Base-by-base conservation (phyloP, 2,329 filamentous ascomycete species). In the Parasarocladium wereldwijsianum region DNA sequence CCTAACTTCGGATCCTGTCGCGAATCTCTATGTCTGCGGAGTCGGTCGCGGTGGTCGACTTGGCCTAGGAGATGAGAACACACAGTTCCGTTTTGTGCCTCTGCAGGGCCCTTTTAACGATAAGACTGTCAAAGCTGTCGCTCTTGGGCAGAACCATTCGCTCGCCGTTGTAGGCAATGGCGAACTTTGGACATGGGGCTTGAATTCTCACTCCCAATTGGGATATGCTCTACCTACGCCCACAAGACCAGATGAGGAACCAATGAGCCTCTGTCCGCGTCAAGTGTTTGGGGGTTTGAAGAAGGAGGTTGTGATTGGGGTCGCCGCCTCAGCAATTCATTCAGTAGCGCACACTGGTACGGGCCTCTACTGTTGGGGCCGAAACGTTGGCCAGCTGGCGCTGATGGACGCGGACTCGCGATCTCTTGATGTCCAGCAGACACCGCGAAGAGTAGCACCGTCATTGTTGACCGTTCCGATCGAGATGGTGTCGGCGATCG, bases 101-200 rank as follows among this genome's bases (percentile, higher is more conserved):
- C 76, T 98, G 3, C 77, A 86, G 46, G 74, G 74, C 2, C 80
- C 80, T 2, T 58, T 94, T 4, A 60, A 67, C 1, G 78, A 82
- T 30, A 86, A 76, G 48, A 81, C 74, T 41, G 66, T 94, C 5
- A 58, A 68, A 3, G 70, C 74, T n/a, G 66, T 93, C 26, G 84
- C 85, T 2, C 64, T 98, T 3, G 90, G 90, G 1, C 83, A 92
- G 46, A 90, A 93, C 40, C 90, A 98, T 49, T 82, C 80, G 3
- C 64, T 98, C 49, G 87, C 84, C 2, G 61, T 96, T 5, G 80
- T 82, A 4, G 75, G 75, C n/a, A 66, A 76, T 31, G 87, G 90
- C n/a, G 83, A 92, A 40, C 70, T 93, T 5, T 93, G 83, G 62
- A 90, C 84, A 2, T 98, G 90, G 90, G 90, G 90, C 6, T 81